Evolutionary conservation across 306 rosid species (phyloP), one percentile per base, ranked within the genome.

Genomic region (Cucurbita maxima): DNA sequence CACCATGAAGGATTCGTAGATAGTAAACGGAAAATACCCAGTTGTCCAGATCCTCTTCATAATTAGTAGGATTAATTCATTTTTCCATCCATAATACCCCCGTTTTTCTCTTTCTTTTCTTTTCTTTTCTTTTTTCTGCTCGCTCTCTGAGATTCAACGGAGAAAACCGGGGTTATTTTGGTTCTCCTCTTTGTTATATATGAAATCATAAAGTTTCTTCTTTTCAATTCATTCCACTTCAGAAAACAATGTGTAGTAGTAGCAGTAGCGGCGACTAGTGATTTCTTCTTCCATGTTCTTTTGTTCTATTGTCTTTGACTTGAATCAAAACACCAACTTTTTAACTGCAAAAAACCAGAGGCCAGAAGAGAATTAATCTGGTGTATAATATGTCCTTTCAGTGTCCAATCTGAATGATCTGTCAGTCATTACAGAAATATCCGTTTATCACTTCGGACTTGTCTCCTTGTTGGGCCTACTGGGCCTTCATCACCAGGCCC

Each of bases 21-120:
- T 6, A 83, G 41, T 77, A 90, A 94, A 83, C 81, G 98, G 83
- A 84, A 75, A 80, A 89, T 94, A 15, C 97, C 98, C 78, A 94
- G 90, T 62, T 94, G 97, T 83, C 98, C 98, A 79, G 98, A 94
- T 94, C 94, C 96, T 86, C 97, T 94, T 78, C 98, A 94, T 83
- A 94, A 94, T 90, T 85, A 84, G 87, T 72, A 58, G 53, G 67
- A 40, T 82, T 72, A 77, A 81, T 81, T 69, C 68, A 74, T 57
- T 51, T 72, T 78, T 68, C 64, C 71, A 71, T 76, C 96, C 94
- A 86, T 82, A 88, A 88, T 87, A 88, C 88, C 92, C 85, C 12
- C 96, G 92, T 86, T 90, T 90, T 88, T 93, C 89, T 85, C 88
- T 64, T n/a, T 71, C 76, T 48, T 74, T 72, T 79, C 34, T 30